Conservation (phyloP, 2,329 filamentous ascomycete genomes). For the Verticillium klebahnii region DNA sequence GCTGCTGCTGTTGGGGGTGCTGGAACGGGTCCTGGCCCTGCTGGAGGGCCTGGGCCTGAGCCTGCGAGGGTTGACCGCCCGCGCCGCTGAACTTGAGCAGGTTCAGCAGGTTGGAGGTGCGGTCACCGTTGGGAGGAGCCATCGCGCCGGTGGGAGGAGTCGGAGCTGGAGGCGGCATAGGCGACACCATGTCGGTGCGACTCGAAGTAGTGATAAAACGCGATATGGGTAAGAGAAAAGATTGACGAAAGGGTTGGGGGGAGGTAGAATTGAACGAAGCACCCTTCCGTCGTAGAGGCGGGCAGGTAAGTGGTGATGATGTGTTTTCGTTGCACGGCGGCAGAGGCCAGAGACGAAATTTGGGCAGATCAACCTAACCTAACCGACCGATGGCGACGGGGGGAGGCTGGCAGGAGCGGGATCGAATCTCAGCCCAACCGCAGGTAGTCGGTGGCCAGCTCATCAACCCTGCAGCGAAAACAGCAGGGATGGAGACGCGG, state of each 20-base stretch:
- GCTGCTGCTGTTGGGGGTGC: constrained; percentile 10
- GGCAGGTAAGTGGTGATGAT: background rate
- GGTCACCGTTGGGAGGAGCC: constrained; percentile 32
- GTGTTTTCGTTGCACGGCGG: background rate
- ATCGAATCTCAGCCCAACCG: constrained; percentile 2
- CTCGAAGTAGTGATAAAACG: constrained; percentile 17
- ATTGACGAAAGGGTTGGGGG: constrained; percentile 5
- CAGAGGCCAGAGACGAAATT: constrained; percentile 1
- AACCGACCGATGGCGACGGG: background rate
- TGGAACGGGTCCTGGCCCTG: constrained; percentile 7
- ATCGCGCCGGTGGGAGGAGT: constrained; percentile 36
- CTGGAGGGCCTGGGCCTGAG: constrained; percentile 6
- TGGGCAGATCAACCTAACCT: background rate
- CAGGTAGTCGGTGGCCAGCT: background rate
- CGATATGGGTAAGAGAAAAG: constrained; percentile 5
- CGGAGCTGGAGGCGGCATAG: constrained; percentile 43
- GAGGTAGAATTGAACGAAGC: background rate
- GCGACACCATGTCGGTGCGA: constrained; percentile 16
- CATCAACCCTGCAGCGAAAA: constrained; percentile 1
- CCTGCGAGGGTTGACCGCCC: constrained; percentile 13
- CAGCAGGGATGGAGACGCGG: constrained; percentile 1
- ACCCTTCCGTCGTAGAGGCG: constrained; percentile 10
- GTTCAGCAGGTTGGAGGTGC: constrained; percentile 53
- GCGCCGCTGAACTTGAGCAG: constrained; percentile 56
- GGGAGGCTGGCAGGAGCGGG: constrained; percentile 1